Conservation (phyloP, 2,329 filamentous ascomycete species). For the Diaporthe batatas region DNA sequence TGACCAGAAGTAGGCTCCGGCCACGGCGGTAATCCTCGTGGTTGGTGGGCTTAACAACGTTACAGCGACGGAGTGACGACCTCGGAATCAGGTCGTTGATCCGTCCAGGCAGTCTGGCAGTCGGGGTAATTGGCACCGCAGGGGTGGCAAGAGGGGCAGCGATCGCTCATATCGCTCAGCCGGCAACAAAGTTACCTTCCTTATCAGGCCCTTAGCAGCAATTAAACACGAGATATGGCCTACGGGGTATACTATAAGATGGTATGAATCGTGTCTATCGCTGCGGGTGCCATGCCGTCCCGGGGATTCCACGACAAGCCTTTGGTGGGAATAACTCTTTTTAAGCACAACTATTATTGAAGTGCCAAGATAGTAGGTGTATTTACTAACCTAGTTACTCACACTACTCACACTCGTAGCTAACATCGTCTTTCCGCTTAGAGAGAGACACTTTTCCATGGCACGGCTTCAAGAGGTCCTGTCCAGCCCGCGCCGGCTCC, state of each 20-base stretch:
- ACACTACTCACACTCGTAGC: background rate
- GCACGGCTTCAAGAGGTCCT: background rate
- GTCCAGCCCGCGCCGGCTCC: slow-evolving; percentile 8
- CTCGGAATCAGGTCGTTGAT: background rate
- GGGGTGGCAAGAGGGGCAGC: slow-evolving; percentile 24
- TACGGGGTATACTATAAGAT: slow-evolving; percentile 23
- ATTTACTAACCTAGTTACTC: background rate
- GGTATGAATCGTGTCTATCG: background rate
- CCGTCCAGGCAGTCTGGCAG: background rate
- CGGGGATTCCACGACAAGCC: background rate
- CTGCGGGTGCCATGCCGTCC: background rate
- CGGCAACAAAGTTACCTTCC: slow-evolving; percentile 30
- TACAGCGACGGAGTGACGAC: background rate
- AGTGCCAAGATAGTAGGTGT: background rate
- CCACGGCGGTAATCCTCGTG: background rate
- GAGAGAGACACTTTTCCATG: background rate
- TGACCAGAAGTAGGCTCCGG: background rate
- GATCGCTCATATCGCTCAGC: slow-evolving; percentile 20
- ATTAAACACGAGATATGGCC: slow-evolving; percentile 4
- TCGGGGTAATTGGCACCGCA: slow-evolving; percentile 31
- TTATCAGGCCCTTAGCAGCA: slow-evolving; percentile 8
- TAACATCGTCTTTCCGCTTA: background rate
- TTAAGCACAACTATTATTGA: background rate
- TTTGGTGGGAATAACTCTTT: background rate
- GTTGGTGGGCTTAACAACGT: slow-evolving; percentile 29